These are phyloP conservation scores for Trypethelium eluteriae DNA, from an alignment of 495 filamentous ascomycete species.

Conservation along the genomic window DNA sequence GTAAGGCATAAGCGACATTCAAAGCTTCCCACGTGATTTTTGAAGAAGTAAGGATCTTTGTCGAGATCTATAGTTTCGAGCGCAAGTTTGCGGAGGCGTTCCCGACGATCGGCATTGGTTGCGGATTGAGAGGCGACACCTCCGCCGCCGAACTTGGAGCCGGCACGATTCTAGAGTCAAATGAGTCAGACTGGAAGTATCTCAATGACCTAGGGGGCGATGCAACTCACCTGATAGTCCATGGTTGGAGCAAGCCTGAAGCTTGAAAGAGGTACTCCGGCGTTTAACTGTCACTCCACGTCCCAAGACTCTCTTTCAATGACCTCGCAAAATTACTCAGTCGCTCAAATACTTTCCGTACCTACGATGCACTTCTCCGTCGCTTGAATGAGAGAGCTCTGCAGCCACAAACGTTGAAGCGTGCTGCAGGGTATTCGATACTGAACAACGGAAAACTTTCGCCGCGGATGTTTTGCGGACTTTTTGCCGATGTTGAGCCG, in stretches of 20 bases:
- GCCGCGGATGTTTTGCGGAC: not conserved
- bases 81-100: constrained; percentile 93
- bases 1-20: constrained; percentile 96
- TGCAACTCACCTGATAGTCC: constrained; percentile 17
- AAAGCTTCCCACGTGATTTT: constrained; percentile 97
- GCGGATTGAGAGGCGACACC: constrained; percentile 89
- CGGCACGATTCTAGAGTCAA: constrained; percentile 77
- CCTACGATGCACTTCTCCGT: too few relatives aligned
- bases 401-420: not conserved
- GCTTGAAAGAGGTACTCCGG: not conserved
- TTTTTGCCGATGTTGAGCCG: not conserved
- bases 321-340: not conserved
- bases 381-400: not conserved
- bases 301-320: not conserved
- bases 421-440: not conserved
- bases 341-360: too few relatives aligned
- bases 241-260: not conserved
- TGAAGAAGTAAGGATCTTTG: constrained; percentile 99
- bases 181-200: not conserved
- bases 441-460: not conserved
- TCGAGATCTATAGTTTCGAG: constrained; percentile 98
- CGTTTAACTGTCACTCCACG: not conserved
- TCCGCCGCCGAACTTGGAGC: constrained; percentile 96
- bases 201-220: not conserved
- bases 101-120: constrained; percentile 92